Conservation (phyloP, 495 filamentous ascomycete species). For the Penicillium goetzii region DNA sequence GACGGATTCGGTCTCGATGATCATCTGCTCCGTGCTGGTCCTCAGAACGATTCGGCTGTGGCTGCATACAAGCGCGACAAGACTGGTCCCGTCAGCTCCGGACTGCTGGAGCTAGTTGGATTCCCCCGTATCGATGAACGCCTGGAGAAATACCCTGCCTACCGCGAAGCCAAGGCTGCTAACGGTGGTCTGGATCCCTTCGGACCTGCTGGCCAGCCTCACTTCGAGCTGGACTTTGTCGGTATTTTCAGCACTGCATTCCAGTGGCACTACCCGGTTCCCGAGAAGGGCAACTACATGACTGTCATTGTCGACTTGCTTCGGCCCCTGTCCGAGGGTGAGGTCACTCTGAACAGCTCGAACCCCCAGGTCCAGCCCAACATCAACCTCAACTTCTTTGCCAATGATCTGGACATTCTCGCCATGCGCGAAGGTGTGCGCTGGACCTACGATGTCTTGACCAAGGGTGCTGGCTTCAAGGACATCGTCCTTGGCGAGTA, state of each 20-base stretch:
- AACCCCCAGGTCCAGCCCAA: constrained; percentile 56
- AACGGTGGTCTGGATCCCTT: constrained; percentile 62
- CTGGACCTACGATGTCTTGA: constrained; percentile 59
- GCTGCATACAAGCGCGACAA: constrained; percentile 51
- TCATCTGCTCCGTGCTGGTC: constrained; percentile 54
- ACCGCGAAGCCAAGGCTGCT: constrained; percentile 49
- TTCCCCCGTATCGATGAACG: constrained; percentile 60
- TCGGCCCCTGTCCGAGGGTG: constrained; percentile 55
- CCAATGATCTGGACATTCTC: constrained; percentile 57
- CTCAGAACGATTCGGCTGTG: constrained; percentile 48
- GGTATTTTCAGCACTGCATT: constrained; percentile 63
- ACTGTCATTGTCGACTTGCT: constrained; percentile 66
- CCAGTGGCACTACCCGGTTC: constrained; percentile 64
- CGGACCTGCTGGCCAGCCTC: constrained; percentile 61
- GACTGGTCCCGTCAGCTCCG: constrained; percentile 54
- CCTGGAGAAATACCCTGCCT: constrained; percentile 51
- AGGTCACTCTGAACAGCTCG: constrained; percentile 56
- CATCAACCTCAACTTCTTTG: constrained; percentile 66
- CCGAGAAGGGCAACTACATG: constrained; percentile 50
- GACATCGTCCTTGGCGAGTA: constrained; percentile 58
- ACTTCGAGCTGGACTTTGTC: constrained; percentile 69
- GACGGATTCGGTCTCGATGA: constrained; percentile 59
- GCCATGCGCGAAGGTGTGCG: constrained; percentile 61
- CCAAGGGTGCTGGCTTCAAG: constrained; percentile 59
- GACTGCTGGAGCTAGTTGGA: constrained; percentile 59